Conservation (phyloP, 768 basidiomycete genomes). For the Boletus reticulatus region DNA sequence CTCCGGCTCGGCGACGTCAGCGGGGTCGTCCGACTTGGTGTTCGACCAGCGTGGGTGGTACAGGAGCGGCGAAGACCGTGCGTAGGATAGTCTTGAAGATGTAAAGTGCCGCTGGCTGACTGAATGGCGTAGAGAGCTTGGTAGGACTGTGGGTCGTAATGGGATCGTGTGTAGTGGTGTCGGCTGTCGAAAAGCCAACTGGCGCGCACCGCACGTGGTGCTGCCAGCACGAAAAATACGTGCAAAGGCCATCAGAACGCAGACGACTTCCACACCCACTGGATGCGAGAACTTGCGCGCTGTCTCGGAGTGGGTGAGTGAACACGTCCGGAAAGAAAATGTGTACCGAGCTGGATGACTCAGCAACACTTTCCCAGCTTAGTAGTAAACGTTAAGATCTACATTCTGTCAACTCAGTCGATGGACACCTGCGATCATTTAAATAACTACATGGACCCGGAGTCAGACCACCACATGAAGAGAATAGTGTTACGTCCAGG, state of each 20-base stretch:
- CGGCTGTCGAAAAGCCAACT: conserved; percentile 7
- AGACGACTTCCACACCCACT: conserved; percentile 16
- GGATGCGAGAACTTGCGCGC: neutral
- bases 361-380: conserved; percentile 9
- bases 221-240: conserved; percentile 14
- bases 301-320: neutral
- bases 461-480: neutral
- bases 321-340: conserved; percentile 5
- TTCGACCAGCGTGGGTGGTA: conserved; percentile 40
- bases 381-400: too few species aligned
- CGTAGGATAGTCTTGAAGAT: conserved; percentile 19
- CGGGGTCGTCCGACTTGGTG: conserved; percentile 29
- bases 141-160: conserved; percentile 2
- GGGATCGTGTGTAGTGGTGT: conserved; percentile 12
- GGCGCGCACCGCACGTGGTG: conserved; percentile 9
- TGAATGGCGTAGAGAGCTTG: conserved; percentile 4
- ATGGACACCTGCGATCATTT: too few species aligned
- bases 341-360: conserved; percentile 9
- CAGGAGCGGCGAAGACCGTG: conserved; percentile 32
- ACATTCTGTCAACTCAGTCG: too few species aligned
- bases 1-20: conserved; percentile 23
- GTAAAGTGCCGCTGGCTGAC: conserved; percentile 25
- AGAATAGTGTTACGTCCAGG: neutral
- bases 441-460: too few species aligned
- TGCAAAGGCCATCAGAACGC: conserved; percentile 25